These are phyloP conservation scores for Arthroderma sp. DNA, from an alignment of 2,329 filamentous ascomycete species.

Conservation along the genomic window DNA sequence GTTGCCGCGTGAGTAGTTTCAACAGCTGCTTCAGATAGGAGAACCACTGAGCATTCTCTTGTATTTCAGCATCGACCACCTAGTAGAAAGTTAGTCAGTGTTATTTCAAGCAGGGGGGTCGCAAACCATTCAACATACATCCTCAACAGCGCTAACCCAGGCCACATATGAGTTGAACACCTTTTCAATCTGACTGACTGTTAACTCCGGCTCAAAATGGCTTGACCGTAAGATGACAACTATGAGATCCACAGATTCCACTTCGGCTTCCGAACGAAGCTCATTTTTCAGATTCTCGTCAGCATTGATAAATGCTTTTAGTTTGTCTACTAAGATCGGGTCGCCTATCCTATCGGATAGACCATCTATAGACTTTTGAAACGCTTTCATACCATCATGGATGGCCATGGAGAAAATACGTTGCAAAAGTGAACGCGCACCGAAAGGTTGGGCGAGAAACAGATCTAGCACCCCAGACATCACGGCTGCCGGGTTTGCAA, in stretches of 20 bases:
- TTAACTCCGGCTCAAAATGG: conserved; percentile 57
- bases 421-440: conserved; percentile 77
- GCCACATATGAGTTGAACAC: conserved; percentile 92
- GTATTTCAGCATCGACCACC: conserved; percentile 66
- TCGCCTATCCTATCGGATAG: conserved; percentile 71
- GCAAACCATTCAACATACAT: conserved; percentile 31
- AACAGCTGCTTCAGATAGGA: conserved; percentile 89
- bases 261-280: conserved; percentile 59
- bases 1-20: conserved; percentile 78
- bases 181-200: conserved; percentile 61
- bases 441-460: conserved; percentile 91
- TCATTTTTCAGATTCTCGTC: conserved; percentile 60
- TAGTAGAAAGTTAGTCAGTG: conserved; percentile 1
- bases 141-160: conserved; percentile 89
- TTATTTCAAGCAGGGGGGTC: conserved; percentile 10
- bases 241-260: conserved; percentile 69
- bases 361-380: conserved; percentile 75
- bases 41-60: conserved; percentile 80
- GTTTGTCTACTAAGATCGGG: conserved; percentile 61
- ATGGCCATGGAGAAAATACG: conserved; percentile 87
- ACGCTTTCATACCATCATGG: conserved; percentile 74
- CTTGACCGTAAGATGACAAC: conserved; percentile 76
- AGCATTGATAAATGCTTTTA: conserved; percentile 64
- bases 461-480: conserved; percentile 94
- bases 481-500: conserved; percentile 89